Evolutionary conservation across 371 early-diverging fungal species (phyloP).

Genomic region (Entomophthora muscae): DNA sequence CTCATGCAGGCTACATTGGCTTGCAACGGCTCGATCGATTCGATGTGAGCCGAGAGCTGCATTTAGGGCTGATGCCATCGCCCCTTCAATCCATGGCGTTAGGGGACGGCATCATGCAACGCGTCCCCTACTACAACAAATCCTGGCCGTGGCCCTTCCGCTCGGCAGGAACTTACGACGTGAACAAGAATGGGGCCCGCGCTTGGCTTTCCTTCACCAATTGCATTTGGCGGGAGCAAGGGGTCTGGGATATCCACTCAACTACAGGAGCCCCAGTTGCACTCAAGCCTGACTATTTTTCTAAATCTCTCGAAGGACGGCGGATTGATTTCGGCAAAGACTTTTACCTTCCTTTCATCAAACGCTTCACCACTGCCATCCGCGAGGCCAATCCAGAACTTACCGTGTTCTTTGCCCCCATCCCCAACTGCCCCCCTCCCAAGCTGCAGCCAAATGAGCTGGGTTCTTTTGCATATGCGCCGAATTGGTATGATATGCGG

Average conservation of each 20-base stretch:
- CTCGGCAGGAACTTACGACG: constrained; percentile 16
- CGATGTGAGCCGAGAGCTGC: constrained; percentile 22
- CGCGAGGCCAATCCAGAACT: constrained; percentile 26
- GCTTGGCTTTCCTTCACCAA: constrained; percentile 31
- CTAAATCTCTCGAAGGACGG: constrained; percentile 18
- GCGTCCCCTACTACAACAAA: constrained; percentile 18
- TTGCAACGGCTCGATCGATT: constrained; percentile 22
- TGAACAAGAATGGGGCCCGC: constrained; percentile 26
- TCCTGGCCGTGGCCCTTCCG: constrained; percentile 25
- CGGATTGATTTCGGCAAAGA: constrained; percentile 21
- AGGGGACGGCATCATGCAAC: constrained; percentile 30
- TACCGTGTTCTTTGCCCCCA: constrained; percentile 44
- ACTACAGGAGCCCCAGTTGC: constrained; percentile 11
- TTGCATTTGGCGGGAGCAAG: constrained; percentile 50
- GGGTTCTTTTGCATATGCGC: constrained; percentile 33
- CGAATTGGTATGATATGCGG: constrained; percentile 51
- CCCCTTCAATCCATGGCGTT: constrained; percentile 39
- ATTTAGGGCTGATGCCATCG: constrained; percentile 40
- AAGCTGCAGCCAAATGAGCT: constrained; percentile 16
- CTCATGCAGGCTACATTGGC: constrained; percentile 39
- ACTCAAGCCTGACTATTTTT: constrained; percentile 33
- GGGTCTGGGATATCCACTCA: constrained; percentile 33
- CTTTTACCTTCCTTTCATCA: constrained; percentile 36
- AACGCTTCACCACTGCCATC: constrained; percentile 21
- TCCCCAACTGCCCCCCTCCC: constrained; percentile 36